Evolutionary conservation across 1,139 yeast species (phyloP).

Genomic region (Blastobotrys capitulatus): DNA sequence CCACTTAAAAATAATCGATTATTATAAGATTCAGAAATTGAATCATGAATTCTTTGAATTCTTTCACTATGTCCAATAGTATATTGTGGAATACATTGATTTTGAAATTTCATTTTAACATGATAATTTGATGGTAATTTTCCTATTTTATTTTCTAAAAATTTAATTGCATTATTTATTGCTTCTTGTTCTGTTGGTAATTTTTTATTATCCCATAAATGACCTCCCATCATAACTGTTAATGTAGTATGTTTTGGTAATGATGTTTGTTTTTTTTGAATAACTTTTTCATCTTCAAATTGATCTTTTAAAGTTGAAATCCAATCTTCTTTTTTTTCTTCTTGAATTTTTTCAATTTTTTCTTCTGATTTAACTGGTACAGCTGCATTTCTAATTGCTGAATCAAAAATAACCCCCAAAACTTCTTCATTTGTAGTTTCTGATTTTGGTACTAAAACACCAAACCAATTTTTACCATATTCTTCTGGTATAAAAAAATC

Average conservation of each 20-base stretch:
- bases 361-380: slow-evolving; percentile 14
- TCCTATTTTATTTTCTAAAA: slow-evolving; percentile 47
- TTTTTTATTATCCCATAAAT: slow-evolving; percentile 40
- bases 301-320: background rate
- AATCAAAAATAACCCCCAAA: slow-evolving; percentile 86
- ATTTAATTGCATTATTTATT: slow-evolving; percentile 41
- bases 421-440: slow-evolving; percentile 43
- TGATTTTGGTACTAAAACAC: slow-evolving; percentile 72
- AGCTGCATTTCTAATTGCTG: slow-evolving; percentile 50
- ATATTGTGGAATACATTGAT: slow-evolving; percentile 75
- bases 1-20: slow-evolving; percentile 64
- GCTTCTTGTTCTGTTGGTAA: slow-evolving; percentile 33
- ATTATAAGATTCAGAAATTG: slow-evolving; percentile 35
- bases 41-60: slow-evolving; percentile 37
- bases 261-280: no score
- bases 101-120: slow-evolving; percentile 34
- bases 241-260: slow-evolving; percentile 44
- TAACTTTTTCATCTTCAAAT: background rate
- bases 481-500: slow-evolving; percentile 30
- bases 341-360: background rate
- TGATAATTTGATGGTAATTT: slow-evolving; percentile 34
- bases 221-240: slow-evolving; percentile 91
- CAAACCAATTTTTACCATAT: slow-evolving; percentile 57
- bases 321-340: slow-evolving; percentile 1
- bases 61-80: slow-evolving; percentile 61